Evolutionary conservation across 2,329 filamentous ascomycete genomes (phyloP).

Genomic region (Trichoderma endophyticum): DNA sequence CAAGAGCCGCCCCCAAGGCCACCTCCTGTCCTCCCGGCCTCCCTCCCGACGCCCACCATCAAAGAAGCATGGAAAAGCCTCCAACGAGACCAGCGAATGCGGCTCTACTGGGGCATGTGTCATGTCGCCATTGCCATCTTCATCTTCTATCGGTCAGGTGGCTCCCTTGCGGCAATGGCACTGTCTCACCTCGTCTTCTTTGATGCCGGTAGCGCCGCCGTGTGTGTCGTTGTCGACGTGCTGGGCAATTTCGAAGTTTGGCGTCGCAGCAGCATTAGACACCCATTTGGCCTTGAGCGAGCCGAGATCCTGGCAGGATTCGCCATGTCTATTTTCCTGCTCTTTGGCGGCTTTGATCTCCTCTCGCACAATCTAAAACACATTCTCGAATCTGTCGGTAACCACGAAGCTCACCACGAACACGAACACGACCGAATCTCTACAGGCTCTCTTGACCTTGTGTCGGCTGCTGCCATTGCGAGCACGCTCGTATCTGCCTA

Average conservation of each 20-base stretch:
- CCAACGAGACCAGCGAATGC: constrained; percentile 78
- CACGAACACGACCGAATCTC: constrained; percentile 65
- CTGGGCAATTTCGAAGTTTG: constrained; percentile 97
- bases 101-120: constrained; percentile 85
- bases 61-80: constrained; percentile 87
- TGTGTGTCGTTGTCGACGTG: constrained; percentile 90
- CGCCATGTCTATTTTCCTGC: constrained; percentile 88
- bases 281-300: constrained; percentile 90
- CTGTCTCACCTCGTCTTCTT: constrained; percentile 93
- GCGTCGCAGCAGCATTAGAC: constrained; percentile 85
- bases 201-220: constrained; percentile 85
- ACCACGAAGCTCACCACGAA: constrained; percentile 69
- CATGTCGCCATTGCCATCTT: constrained; percentile 80
- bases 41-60: constrained; percentile 84
- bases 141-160: constrained; percentile 80
- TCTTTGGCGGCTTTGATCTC: constrained; percentile 97
- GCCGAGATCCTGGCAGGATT: constrained; percentile 94
- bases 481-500: constrained; percentile 85
- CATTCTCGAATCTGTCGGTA: constrained; percentile 63
- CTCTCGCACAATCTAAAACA: constrained; percentile 93
- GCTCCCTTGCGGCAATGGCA: constrained; percentile 86
- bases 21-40: constrained; percentile 84
- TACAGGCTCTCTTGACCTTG: constrained; percentile 74
- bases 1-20: constrained; percentile 84
- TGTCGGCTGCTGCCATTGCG: constrained; percentile 75